These are phyloP conservation scores for Amoebophrya sp. DNA, from an alignment of 169 alveolate genomes.

Conservation along the genomic window DNA sequence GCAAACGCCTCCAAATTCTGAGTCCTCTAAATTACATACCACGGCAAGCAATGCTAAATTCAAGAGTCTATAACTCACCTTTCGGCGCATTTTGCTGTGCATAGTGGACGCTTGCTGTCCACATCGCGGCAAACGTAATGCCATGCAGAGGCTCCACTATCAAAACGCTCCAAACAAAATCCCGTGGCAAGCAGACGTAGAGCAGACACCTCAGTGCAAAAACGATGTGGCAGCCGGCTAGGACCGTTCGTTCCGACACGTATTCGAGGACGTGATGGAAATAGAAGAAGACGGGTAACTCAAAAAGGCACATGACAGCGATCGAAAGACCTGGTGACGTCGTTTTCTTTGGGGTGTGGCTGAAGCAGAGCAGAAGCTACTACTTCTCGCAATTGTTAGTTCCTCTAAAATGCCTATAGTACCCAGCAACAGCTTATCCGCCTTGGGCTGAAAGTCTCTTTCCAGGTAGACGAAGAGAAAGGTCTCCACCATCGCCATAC, in stretches of 20 bases:
- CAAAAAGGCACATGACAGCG: constrained; percentile 36
- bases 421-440: constrained; percentile 24
- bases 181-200: constrained; percentile 25
- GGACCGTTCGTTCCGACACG: neutral
- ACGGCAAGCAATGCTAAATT: no score
- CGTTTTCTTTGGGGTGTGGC: no score
- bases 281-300: constrained; percentile 24
- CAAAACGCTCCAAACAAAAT: constrained; percentile 20
- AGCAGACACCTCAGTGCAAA: constrained; percentile 24
- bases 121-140: constrained; percentile 31
- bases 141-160: constrained; percentile 39
- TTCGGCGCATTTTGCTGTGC: neutral
- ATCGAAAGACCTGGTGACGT: constrained; percentile 4
- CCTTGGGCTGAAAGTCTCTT: neutral
- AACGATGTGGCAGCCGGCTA: constrained; percentile 3
- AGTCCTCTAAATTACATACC: no score
- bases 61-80: no score
- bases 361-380: no score
- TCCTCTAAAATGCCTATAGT: no score
- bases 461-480: constrained; percentile 32
- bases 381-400: no score
- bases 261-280: neutral
- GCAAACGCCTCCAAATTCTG: no score
- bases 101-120: constrained; percentile 32
- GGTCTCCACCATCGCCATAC: constrained; percentile 32